Conservation (phyloP, 2,329 filamentous ascomycete species). For the Aspergillus terreus region DNA sequence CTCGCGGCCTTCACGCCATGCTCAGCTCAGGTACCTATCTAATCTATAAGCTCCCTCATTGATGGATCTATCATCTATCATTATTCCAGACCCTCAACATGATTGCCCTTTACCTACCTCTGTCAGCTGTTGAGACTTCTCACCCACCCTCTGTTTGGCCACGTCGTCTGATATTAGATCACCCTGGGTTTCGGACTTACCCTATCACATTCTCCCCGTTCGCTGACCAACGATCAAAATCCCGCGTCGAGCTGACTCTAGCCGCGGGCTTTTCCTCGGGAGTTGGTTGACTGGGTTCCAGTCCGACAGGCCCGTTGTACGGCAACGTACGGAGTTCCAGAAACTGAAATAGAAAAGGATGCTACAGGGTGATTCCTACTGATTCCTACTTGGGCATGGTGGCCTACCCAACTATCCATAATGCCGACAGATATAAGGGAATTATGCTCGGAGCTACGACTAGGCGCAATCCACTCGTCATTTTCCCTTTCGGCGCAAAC, state of each 20-base stretch:
- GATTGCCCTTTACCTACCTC: not conserved
- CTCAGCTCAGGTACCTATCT: too few species aligned
- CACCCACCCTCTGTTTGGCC: slow-evolving; percentile 3
- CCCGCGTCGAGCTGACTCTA: not conserved
- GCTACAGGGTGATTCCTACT: too few species aligned
- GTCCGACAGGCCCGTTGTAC: not conserved
- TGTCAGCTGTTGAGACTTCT: not conserved
- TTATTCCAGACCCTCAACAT: not conserved
- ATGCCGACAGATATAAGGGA: too few species aligned
- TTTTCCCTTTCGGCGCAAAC: not conserved
- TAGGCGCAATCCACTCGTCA: not conserved
- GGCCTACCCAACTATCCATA: too few species aligned
- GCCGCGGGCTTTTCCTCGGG: slow-evolving; percentile 1
- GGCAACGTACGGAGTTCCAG: not conserved
- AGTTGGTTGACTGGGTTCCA: not conserved
- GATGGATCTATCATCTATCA: not conserved
- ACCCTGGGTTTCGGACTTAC: not conserved
- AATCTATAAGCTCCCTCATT: too few species aligned
- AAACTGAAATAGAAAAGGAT: too few species aligned
- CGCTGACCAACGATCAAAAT: not conserved
- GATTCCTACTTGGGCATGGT: too few species aligned
- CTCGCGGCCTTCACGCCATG: too few species aligned
- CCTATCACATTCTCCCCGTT: slow-evolving; percentile 3
- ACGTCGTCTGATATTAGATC: not conserved
- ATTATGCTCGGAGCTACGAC: too few species aligned